Base-by-base conservation (phyloP, 805 yeast genomes). In the Martiniozyma abietophila region DNA sequence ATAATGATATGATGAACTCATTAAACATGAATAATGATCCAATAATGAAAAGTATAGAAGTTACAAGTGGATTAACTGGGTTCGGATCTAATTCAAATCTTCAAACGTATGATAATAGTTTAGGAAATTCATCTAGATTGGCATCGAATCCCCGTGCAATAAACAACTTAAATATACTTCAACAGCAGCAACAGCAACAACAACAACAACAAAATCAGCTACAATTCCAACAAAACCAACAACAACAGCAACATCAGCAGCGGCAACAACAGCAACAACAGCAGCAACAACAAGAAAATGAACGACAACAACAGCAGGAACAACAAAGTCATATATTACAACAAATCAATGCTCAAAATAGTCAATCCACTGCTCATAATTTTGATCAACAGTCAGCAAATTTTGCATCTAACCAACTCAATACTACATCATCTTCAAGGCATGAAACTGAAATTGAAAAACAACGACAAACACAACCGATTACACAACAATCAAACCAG, bases 1-100 rank as follows among this genome's bases (percentile, higher is more conserved):
- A 86, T 50, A 82, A 88, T 0, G 82, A 76, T 34, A 59, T 77
- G 48, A 76, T 74, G 8, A 70, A 65, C 39, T 37, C 60, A 7
- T 57, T 59, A 27, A 56, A 54, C 35, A 40, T 54, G 30, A 51
- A 46, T 18, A 57, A 59, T 35, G 64, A 59, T 38, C 64, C 64
- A 12, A 44, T 57, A 46, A 39, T 59, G 9, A 61, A 56, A 28
- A 57, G 54, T 32, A 38, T 59, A 6, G 63, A 58, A 29, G 47
- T 51, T 11, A 46, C 50, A 6, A 39, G 39, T 10, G 34, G 36
- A 18, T 27, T 41, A 4, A 23, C 22, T 8, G 12, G n/a, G n/a
- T n/a, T n/a, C n/a, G n/a, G n/a, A n/a, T n/a, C n/a, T n/a, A 21
- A 6, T n/a, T 16, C 4, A 22, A 21, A 15, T 18, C 26, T 22